These are phyloP conservation scores for Pittosporum tobira DNA, from an alignment of 129 eudicot genomes.

Conservation along the genomic window DNA sequence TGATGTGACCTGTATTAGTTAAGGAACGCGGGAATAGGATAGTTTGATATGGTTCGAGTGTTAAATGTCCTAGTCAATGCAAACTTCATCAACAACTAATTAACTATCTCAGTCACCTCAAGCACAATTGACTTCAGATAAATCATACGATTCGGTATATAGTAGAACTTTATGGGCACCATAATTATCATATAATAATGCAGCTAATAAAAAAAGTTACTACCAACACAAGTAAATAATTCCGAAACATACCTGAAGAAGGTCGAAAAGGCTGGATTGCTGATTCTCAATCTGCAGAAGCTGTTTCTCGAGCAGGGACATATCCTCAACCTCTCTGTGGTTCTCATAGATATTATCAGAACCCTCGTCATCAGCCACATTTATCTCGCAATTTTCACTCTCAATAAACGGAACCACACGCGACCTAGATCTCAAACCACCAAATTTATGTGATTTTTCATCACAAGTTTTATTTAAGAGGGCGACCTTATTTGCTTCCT, in stretches of 20 bases:
- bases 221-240: not conserved
- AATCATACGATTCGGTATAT: not conserved
- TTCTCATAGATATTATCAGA: conserved; percentile 32
- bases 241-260: conserved; percentile 50
- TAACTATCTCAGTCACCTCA: not conserved
- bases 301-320: conserved; percentile 56
- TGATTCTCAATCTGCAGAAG: conserved; percentile 86
- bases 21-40: not conserved
- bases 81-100: not conserved
- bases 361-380: conserved; percentile 16
- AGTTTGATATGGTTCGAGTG: not conserved
- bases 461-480: conserved; percentile 18
- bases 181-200: not conserved
- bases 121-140: not conserved
- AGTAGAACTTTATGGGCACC: not conserved
- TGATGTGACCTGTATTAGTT: not conserved
- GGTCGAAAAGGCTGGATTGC: conserved; percentile 70
- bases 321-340: conserved; percentile 55
- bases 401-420: conserved; percentile 65
- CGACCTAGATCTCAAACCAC: conserved; percentile 34
- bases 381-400: conserved; percentile 16
- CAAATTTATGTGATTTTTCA: conserved; percentile 17
- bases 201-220: not conserved
- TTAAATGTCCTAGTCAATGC: not conserved
- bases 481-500: conserved; percentile 16